These are phyloP conservation scores for Pseudocercospora fijiensis DNA, from an alignment of 2,329 filamentous ascomycete species.

Conservation along the genomic window DNA sequence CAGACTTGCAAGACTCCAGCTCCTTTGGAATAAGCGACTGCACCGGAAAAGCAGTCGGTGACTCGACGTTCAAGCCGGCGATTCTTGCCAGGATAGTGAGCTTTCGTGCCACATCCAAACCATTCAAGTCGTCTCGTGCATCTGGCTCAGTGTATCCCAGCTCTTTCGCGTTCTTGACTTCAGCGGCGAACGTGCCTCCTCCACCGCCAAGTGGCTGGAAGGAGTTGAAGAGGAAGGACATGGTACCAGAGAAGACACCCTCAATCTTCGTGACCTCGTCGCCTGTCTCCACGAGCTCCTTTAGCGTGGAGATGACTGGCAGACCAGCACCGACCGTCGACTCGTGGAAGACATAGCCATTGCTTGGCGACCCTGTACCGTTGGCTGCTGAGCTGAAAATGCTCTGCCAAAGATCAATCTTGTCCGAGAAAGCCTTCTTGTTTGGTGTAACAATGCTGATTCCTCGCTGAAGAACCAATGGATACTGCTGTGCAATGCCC, in stretches of 20 bases:
- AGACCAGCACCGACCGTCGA: constrained; percentile 90
- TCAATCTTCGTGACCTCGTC: constrained; percentile 90
- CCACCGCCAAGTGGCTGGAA: constrained; percentile 78
- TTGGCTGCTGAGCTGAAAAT: constrained; percentile 74
- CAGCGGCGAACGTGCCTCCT: constrained; percentile 82
- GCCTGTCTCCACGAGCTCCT: constrained; percentile 90
- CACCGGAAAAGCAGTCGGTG: constrained; percentile 86
- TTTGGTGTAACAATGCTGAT: constrained; percentile 94
- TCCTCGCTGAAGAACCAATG: constrained; percentile 73
- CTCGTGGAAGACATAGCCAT: constrained; percentile 88
- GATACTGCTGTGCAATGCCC: constrained; percentile 79
- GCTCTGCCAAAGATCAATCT: constrained; percentile 76
- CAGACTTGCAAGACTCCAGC: constrained; percentile 71
- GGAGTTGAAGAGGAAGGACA: constrained; percentile 97
- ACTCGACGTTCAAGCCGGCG: constrained; percentile 76
- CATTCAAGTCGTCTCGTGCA: constrained; percentile 81
- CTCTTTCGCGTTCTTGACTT: constrained; percentile 88
- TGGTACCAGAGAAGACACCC: constrained; percentile 95
- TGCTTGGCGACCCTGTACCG: constrained; percentile 50
- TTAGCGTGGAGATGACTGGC: constrained; percentile 88
- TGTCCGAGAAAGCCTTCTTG: constrained; percentile 94
- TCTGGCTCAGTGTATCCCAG: constrained; percentile 91
- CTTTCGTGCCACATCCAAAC: constrained; percentile 89
- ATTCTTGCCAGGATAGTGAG: constrained; percentile 90
- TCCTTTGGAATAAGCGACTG: constrained; percentile 89